A percentile compares a stretch with the other conserved stretches of the same genome.
These are phyloP conservation scores for Calonectria honghensis DNA, from an alignment of 2,329 filamentous ascomycete species.

Conservation along the genomic window DNA sequence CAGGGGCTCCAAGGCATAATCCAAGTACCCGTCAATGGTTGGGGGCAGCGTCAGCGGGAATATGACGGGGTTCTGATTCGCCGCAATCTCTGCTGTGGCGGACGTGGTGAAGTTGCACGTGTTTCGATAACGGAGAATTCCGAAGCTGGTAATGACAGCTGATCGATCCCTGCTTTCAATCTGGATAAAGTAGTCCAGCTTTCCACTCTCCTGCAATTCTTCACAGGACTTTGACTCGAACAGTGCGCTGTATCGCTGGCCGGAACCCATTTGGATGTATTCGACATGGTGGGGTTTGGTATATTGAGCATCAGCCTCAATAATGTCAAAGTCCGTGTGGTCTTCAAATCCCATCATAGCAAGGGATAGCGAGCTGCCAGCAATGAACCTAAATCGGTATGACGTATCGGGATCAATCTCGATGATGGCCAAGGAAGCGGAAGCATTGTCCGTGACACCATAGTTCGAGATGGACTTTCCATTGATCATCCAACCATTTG, in stretches of 20 bases:
- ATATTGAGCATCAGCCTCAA: constrained; percentile 18
- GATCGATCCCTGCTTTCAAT: constrained; percentile 14
- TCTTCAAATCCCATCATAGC: background rate
- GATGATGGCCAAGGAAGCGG: background rate
- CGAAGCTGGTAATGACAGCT: background rate
- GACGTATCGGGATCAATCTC: background rate
- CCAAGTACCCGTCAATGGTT: background rate
- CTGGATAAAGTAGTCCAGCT: constrained; percentile 18
- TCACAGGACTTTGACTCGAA: background rate
- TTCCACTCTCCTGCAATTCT: background rate
- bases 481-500: constrained; percentile 16
- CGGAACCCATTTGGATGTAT: constrained; percentile 3
- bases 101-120: background rate
- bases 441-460: background rate
- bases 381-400: constrained; percentile 10
- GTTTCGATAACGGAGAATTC: constrained; percentile 9
- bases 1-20: constrained; percentile 9
- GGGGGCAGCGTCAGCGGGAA: background rate
- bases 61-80: background rate
- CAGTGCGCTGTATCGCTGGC: constrained; percentile 5
- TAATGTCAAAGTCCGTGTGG: constrained; percentile 10
- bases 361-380: background rate
- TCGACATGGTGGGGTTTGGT: background rate
- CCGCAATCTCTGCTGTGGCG: background rate
- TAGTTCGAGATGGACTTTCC: constrained; percentile 7